A percentile compares a stretch with the other conserved stretches of the same genome.
These are phyloP conservation scores for Pseudonitzschia delicatissima DNA, from an alignment of 108 stramenopile genomes.

Conservation along the genomic window DNA sequence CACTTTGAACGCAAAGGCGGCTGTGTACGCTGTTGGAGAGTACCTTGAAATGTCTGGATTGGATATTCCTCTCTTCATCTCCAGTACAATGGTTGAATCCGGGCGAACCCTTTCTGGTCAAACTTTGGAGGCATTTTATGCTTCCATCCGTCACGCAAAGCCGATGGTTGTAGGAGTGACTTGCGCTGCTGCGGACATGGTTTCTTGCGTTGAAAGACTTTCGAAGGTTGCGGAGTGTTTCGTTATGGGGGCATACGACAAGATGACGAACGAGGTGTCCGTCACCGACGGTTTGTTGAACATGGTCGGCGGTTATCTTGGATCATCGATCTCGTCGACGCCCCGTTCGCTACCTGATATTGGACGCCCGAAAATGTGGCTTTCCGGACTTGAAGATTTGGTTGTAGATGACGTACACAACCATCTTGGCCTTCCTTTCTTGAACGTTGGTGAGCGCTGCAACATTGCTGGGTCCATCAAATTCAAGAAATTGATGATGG, in stretches of 20 bases:
- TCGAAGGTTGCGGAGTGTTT: conserved; percentile 71
- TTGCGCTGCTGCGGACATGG: conserved; percentile 86
- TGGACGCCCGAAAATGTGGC: conserved; percentile 65
- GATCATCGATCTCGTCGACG: conserved; percentile 70
- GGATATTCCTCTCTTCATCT: conserved; percentile 93
- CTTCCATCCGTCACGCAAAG: conserved; percentile 91
- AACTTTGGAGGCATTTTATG: conserved; percentile 95
- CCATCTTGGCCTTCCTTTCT: conserved; percentile 65
- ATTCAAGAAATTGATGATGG: conserved; percentile 95
- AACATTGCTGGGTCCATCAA: conserved; percentile 89
- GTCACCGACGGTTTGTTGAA: conserved; percentile 70
- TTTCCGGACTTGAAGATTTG: conserved; percentile 78
- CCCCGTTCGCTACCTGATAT: conserved; percentile 40
- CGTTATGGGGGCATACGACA: conserved; percentile 89
- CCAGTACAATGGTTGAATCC: conserved; percentile 94
- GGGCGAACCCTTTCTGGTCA: conserved; percentile 95
- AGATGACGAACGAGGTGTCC: conserved; percentile 74
- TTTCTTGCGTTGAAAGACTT: conserved; percentile 74
- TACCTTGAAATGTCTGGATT: conserved; percentile 82
- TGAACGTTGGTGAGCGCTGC: conserved; percentile 92
- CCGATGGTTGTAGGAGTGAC: conserved; percentile 91
- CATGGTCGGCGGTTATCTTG: conserved; percentile 91
- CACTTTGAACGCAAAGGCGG: conserved; percentile 96
- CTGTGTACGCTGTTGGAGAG: conserved; percentile 87
- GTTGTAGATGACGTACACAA: conserved; percentile 62